Conservation (phyloP, 164 flowering plant species). For the Nymphaea thermarum region DNA sequence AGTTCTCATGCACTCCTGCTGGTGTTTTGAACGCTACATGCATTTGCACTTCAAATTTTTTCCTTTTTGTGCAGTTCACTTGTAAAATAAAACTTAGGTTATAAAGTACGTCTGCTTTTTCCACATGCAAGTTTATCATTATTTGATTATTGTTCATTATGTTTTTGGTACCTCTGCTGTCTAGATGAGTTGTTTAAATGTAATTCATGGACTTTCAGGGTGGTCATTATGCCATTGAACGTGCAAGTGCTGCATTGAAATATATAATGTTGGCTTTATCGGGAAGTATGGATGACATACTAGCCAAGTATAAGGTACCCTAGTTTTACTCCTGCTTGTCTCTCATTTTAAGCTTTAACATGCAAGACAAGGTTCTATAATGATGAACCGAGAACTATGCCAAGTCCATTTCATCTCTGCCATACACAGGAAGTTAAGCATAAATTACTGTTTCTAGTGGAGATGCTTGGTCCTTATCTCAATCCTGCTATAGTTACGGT, state of each 20-base stretch:
- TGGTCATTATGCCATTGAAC: conserved; percentile 31
- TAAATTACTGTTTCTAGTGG: conserved; percentile 69
- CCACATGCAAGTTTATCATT: no score
- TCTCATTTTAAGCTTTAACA: background rate
- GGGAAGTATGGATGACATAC: conserved; percentile 79
- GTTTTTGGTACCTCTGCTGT: no score
- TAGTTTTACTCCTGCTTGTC: background rate
- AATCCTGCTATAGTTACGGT: conserved; percentile 53
- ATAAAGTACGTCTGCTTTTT: no score
- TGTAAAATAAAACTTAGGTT: no score
- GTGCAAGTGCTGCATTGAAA: conserved; percentile 76
- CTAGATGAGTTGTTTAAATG: background rate
- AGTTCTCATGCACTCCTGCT: no score
- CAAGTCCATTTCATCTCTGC: background rate
- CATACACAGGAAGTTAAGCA: conserved; percentile 61
- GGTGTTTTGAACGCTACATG: no score
- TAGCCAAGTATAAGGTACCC: conserved; percentile 64
- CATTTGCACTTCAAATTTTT: no score
- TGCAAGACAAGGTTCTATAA: background rate
- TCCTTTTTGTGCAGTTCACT: no score
- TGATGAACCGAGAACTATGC: background rate
- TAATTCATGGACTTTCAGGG: conserved; percentile 24
- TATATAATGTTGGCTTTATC: conserved; percentile 69
- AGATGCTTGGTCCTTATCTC: conserved; percentile 83
- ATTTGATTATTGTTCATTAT: no score